Evolutionary conservation across 768 basidiomycete species (phyloP).

Genomic region (Russula foetens): DNA sequence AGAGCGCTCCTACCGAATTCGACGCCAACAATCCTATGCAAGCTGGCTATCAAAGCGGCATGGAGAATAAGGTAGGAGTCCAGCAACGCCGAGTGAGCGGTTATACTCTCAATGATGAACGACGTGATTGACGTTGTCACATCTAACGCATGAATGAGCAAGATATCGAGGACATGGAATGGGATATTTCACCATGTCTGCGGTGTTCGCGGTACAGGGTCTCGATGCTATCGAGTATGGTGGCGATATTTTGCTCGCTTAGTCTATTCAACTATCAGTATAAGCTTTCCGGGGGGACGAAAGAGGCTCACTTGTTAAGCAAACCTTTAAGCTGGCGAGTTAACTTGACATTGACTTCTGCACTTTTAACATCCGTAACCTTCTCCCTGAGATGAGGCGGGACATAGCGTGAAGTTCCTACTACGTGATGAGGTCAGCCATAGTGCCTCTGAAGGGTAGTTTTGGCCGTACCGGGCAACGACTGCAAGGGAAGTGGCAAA

Average conservation of each 20-base stretch:
- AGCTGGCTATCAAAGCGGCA: slow-evolving; percentile 72
- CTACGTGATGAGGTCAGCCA: not conserved
- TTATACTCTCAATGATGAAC: slow-evolving; percentile 71
- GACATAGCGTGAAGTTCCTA: slow-evolving; percentile 50
- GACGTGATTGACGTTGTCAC: slow-evolving; percentile 72
- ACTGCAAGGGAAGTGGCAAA: slow-evolving; percentile 1
- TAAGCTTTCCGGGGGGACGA: not conserved
- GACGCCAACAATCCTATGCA: slow-evolving; percentile 75
- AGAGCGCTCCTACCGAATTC: slow-evolving; percentile 67
- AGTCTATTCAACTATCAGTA: slow-evolving; percentile 41
- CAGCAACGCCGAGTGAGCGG: slow-evolving; percentile 69
- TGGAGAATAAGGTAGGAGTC: slow-evolving; percentile 88
- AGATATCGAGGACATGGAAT: not conserved
- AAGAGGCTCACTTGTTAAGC: slow-evolving; percentile 62
- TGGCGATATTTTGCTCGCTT: slow-evolving; percentile 82
- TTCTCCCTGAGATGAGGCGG: slow-evolving; percentile 68
- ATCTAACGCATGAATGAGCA: slow-evolving; percentile 32
- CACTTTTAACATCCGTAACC: slow-evolving; percentile 31
- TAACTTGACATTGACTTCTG: slow-evolving; percentile 46
- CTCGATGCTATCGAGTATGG: slow-evolving; percentile 67
- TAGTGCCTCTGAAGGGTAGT: not conserved
- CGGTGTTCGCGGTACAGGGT: slow-evolving; percentile 67
- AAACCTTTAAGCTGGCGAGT: slow-evolving; percentile 76
- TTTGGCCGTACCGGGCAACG: not conserved
- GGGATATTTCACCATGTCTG: slow-evolving; percentile 54